phyloP scores from a whole-genome alignment of 2,329 filamentous ascomycete genomes.

The Metarhizium brunneum region DNA sequence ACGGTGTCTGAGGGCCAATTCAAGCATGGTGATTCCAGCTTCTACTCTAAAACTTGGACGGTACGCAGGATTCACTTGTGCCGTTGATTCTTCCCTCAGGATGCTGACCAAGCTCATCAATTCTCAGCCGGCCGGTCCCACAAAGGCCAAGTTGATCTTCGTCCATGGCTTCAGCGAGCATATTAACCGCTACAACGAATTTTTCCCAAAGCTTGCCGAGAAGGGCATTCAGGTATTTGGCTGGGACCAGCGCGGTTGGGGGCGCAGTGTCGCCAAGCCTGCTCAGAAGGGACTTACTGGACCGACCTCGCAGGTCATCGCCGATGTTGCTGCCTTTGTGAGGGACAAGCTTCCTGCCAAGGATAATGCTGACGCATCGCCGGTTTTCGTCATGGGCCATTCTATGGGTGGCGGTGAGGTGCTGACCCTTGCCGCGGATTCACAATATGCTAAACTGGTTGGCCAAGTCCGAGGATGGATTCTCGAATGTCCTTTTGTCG shows the following conservation, averaged over 20 bases:
- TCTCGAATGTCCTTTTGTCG: constrained; percentile 70
- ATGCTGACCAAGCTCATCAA: neutral
- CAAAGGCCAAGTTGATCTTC: constrained; percentile 67
- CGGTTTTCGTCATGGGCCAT: constrained; percentile 80
- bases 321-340: constrained; percentile 72
- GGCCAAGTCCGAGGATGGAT: constrained; percentile 62
- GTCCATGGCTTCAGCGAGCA: constrained; percentile 90
- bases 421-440: constrained; percentile 48
- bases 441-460: constrained; percentile 43
- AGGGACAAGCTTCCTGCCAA: constrained; percentile 42
- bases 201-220: constrained; percentile 62
- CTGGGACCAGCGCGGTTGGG: constrained; percentile 88
- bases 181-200: constrained; percentile 62
- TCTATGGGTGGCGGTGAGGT: constrained; percentile 83
- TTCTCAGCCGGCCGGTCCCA: constrained; percentile 41
- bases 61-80: constrained; percentile 27
- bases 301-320: constrained; percentile 60
- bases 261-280: constrained; percentile 54
- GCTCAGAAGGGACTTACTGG: constrained; percentile 64
- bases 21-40: constrained; percentile 30
- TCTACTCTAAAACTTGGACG: constrained; percentile 51
- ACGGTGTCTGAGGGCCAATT: constrained; percentile 42
- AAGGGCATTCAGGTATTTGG: constrained; percentile 66
- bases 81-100: neutral
- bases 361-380: constrained; percentile 25